Conservation (phyloP, 345 rosid genomes). For the Acer negundo region DNA sequence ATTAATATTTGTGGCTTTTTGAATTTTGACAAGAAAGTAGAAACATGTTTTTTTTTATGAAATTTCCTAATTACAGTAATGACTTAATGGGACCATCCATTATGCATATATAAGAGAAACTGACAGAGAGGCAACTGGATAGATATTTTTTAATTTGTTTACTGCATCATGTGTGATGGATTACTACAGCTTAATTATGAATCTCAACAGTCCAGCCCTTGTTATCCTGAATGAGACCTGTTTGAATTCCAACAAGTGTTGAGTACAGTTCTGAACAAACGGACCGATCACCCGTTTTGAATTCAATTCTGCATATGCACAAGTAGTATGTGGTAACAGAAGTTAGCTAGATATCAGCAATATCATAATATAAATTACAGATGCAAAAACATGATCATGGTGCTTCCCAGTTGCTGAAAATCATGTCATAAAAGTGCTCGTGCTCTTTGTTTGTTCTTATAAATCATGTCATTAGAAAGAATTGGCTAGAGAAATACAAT, state of each 20-base stretch:
- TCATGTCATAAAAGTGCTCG: background rate
- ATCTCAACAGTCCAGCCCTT: conserved; percentile 35
- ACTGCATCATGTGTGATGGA: background rate
- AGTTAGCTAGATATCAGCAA: background rate
- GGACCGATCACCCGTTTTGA: conserved; percentile 8
- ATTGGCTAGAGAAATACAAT: background rate
- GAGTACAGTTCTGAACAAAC: conserved; percentile 17
- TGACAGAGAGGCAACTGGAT: background rate
- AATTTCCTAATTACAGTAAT: too few species aligned
- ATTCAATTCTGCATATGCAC: conserved; percentile 24
- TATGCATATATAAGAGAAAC: too few species aligned
- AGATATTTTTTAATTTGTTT: background rate
- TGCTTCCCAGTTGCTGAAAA: background rate
- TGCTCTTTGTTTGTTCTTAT: background rate
- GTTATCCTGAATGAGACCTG: conserved; percentile 25
- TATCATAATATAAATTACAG: background rate
- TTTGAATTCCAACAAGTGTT: conserved; percentile 31
- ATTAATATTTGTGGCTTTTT: background rate
- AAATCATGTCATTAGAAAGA: too few species aligned
- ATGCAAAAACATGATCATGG: background rate
- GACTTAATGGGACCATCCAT: too few species aligned
- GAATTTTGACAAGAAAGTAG: too few species aligned
- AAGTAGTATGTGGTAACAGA: background rate
- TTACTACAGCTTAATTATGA: background rate
- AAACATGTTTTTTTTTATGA: too few species aligned